Evolutionary conservation across 768 basidiomycete genomes (phyloP).

Genomic region (Podaxis sp.): DNA sequence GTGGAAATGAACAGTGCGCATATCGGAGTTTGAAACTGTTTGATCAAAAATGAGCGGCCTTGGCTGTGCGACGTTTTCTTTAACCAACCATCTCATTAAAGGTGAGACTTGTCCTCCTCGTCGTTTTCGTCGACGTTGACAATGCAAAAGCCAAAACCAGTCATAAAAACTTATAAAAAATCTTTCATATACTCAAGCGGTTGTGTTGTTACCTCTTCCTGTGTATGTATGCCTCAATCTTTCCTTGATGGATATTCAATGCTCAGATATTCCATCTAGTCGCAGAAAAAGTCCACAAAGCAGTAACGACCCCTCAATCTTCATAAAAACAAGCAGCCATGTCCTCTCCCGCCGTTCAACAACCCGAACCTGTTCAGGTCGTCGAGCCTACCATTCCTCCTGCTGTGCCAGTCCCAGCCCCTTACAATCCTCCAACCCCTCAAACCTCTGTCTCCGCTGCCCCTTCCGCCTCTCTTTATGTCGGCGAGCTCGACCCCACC

Average conservation of each 20-base stretch:
- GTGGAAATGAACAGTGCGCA: slow-evolving; percentile 36
- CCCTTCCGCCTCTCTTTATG: slow-evolving; percentile 94
- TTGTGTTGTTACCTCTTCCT: slow-evolving; percentile 71
- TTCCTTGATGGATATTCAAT: slow-evolving; percentile 17
- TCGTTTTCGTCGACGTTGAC: slow-evolving; percentile 19
- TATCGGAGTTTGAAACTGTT: slow-evolving; percentile 43
- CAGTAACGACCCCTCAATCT: slow-evolving; percentile 82
- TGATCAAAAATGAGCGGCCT: slow-evolving; percentile 33
- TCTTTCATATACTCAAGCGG: slow-evolving; percentile 63
- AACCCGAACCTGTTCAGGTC: slow-evolving; percentile 53
- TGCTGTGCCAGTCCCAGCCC: slow-evolving; percentile 44
- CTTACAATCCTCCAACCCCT: slow-evolving; percentile 60
- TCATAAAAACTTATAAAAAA: slow-evolving; percentile 71
- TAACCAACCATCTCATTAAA: slow-evolving; percentile 69
- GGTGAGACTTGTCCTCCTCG: slow-evolving; percentile 39
- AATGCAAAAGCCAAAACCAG: slow-evolving; percentile 56
- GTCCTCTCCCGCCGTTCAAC: slow-evolving; percentile 57
- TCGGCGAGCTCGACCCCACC: slow-evolving; percentile 96
- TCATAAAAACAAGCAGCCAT: slow-evolving; percentile 48
- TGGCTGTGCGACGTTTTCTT: slow-evolving; percentile 35
- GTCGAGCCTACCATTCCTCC: slow-evolving; percentile 48
- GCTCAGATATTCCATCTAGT: slow-evolving; percentile 33
- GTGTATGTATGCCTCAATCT: slow-evolving; percentile 43
- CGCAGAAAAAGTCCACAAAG: slow-evolving; percentile 83
- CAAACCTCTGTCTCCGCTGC: slow-evolving; percentile 58